Evolutionary conservation across 1,139 yeast species (phyloP).

Genomic region (Blastobotrys petasosporus): DNA sequence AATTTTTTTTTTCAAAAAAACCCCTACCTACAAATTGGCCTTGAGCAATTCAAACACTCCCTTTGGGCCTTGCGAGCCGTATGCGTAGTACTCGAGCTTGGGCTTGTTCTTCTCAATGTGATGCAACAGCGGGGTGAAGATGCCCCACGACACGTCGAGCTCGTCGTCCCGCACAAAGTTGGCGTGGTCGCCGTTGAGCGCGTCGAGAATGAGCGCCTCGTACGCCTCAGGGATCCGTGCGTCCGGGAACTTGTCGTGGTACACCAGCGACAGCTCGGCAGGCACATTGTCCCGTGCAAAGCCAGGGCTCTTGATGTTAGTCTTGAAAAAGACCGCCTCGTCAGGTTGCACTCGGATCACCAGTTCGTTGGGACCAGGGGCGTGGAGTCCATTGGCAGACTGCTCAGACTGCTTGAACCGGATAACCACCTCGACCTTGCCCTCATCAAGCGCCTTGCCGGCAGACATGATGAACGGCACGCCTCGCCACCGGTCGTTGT

Average conservation of each 20-base stretch:
- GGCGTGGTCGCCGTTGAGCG: constrained; percentile 86
- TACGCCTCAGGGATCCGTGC: constrained; percentile 92
- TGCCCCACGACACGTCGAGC: constrained; percentile 85
- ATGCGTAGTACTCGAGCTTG: constrained; percentile 65
- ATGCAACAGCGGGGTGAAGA: constrained; percentile 85
- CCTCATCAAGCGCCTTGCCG: constrained; percentile 90
- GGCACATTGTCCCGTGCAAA: constrained; percentile 63
- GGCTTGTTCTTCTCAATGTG: constrained; percentile 52
- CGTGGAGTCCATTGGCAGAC: neutral
- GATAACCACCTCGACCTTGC: constrained; percentile 85
- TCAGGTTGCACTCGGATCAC: constrained; percentile 92
- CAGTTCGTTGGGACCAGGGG: constrained; percentile 63
- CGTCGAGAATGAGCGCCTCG: constrained; percentile 90
- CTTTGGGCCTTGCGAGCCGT: constrained; percentile 89
- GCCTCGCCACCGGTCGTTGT: constrained; percentile 97
- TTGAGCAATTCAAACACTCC: constrained; percentile 55
- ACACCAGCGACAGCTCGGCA: constrained; percentile 87
- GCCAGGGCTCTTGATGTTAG: constrained; percentile 93
- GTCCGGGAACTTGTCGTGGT: constrained; percentile 72
- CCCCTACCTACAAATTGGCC: constrained; percentile 24
- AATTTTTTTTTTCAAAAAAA: constrained; percentile 1
- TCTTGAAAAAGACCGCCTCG: constrained; percentile 87
- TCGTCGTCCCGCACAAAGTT: constrained; percentile 98
- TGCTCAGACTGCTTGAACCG: constrained; percentile 62
- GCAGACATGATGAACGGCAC: constrained; percentile 95